These are phyloP conservation scores for Barnettozyma populi DNA, from an alignment of 805 yeast species.

Conservation along the genomic window DNA sequence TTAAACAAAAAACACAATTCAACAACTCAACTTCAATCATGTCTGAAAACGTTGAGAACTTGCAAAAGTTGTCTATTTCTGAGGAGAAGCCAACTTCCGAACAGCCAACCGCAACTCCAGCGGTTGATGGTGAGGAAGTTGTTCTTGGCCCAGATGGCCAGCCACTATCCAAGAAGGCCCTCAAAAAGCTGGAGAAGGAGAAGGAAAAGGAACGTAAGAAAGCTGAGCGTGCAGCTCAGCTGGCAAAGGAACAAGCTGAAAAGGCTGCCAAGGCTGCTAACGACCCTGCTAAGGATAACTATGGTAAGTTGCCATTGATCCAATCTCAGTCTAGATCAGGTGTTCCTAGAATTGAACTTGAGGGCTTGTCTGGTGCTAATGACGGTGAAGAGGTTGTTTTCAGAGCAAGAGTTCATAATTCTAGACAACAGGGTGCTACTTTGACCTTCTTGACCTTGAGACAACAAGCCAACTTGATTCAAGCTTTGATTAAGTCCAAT, in stretches of 20 bases:
- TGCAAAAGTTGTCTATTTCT: slow-evolving; percentile 10
- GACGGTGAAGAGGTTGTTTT: slow-evolving; percentile 77
- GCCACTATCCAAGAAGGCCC: slow-evolving; percentile 88
- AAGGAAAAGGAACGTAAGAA: slow-evolving; percentile 89
- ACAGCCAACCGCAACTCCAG: slow-evolving; percentile 41
- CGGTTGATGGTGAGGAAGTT: slow-evolving; percentile 33
- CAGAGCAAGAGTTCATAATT: slow-evolving; percentile 91
- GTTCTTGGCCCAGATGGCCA: slow-evolving; percentile 64
- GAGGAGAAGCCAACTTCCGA: slow-evolving; percentile 2
- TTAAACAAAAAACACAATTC: not conserved
- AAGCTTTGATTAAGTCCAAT: slow-evolving; percentile 77
- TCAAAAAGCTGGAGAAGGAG: slow-evolving; percentile 91
- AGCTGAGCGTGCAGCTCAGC: slow-evolving; percentile 85
- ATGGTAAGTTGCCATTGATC: slow-evolving; percentile 85
- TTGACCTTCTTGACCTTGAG: slow-evolving; percentile 87
- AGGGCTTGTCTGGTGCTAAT: slow-evolving; percentile 47
- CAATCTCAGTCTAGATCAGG: slow-evolving; percentile 73
- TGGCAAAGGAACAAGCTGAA: slow-evolving; percentile 76
- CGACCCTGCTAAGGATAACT: slow-evolving; percentile 82
- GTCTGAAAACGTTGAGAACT: slow-evolving; percentile 10
- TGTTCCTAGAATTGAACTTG: slow-evolving; percentile 52
- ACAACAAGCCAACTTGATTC: slow-evolving; percentile 80
- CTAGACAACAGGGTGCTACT: slow-evolving; percentile 94
- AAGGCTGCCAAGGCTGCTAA: slow-evolving; percentile 62
- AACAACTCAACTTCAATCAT: not conserved